phyloP scores from a whole-genome alignment of 2,329 filamentous ascomycete genomes.

The Cladosporium sp. region DNA sequence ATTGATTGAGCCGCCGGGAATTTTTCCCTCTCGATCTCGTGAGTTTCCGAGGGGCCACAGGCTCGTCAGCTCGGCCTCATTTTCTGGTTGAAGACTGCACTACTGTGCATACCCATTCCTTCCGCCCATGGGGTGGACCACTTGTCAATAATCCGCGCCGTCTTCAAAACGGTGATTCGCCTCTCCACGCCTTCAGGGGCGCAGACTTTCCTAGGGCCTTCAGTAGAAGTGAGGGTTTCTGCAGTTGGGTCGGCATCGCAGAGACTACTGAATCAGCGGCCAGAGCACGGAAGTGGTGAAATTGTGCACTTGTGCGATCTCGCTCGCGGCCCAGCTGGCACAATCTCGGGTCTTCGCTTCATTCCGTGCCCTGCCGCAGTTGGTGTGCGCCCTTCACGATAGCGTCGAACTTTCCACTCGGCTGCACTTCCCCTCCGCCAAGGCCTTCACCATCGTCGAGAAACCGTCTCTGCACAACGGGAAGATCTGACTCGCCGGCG shows the following conservation, averaged over 20 bases:
- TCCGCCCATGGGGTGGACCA: background rate
- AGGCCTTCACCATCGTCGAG: too few species aligned
- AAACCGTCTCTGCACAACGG: too few species aligned
- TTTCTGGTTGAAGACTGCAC: background rate
- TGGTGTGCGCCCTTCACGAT: too few species aligned
- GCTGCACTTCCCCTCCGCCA: too few species aligned
- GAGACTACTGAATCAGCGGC: background rate
- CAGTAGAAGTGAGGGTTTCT: background rate
- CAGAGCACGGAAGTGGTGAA: conserved; percentile 1
- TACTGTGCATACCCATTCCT: background rate
- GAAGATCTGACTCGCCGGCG: too few species aligned
- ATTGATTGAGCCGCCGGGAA: background rate
- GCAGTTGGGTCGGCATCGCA: background rate
- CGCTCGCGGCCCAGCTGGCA: background rate
- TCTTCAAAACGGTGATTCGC: background rate
- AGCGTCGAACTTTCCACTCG: too few species aligned
- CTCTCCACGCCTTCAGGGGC: background rate
- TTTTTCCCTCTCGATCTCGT: background rate
- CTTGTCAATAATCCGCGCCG: background rate
- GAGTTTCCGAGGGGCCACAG: background rate
- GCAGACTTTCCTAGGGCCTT: background rate
- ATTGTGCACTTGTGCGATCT: background rate
- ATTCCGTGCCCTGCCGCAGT: too few species aligned
- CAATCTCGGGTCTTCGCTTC: conserved; percentile 1
- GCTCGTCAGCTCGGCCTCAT: background rate